Percentiles rank a stretch among this genome's conserved stretches.
These are phyloP conservation scores for Chlamydomonas sphaeroides DNA, from an alignment of 139 green algal genomes.

Conservation along the genomic window DNA sequence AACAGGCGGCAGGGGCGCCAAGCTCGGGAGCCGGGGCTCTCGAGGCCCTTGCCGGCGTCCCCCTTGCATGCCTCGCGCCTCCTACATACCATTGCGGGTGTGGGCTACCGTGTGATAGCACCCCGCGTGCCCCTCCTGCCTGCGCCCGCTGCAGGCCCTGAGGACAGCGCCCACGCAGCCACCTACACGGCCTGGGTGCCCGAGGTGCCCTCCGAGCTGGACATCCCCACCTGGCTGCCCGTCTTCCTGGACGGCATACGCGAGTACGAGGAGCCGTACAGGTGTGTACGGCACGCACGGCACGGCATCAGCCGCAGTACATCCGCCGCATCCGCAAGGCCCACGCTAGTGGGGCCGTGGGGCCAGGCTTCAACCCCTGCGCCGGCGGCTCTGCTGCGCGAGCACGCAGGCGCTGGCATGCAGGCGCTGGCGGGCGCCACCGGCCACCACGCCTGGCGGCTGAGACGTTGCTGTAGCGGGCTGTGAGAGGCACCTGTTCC, in stretches of 20 bases:
- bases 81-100: neutral
- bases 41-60: too few relatives aligned
- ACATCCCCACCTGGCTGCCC: conserved; percentile 48
- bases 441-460: too few relatives aligned
- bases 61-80: too few relatives aligned
- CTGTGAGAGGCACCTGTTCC: too few relatives aligned
- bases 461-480: too few relatives aligned
- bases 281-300: neutral
- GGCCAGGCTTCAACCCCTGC: too few relatives aligned
- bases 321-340: too few relatives aligned
- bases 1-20: neutral
- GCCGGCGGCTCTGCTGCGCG: too few relatives aligned
- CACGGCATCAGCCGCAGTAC: too few relatives aligned
- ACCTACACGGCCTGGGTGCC: conserved; percentile 11
- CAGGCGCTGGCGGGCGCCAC: too few relatives aligned
- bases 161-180: neutral
- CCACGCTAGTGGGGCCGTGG: too few relatives aligned
- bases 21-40: neutral
- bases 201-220: conserved; percentile 35
- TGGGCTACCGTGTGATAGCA: neutral
- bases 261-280: conserved; percentile 61
- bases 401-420: too few relatives aligned
- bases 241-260: conserved; percentile 59
- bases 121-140: neutral
- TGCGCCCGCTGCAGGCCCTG: neutral